phyloP scores from a whole-genome alignment of 2,329 filamentous ascomycete genomes.

The Ophioceras dolichostomum region DNA sequence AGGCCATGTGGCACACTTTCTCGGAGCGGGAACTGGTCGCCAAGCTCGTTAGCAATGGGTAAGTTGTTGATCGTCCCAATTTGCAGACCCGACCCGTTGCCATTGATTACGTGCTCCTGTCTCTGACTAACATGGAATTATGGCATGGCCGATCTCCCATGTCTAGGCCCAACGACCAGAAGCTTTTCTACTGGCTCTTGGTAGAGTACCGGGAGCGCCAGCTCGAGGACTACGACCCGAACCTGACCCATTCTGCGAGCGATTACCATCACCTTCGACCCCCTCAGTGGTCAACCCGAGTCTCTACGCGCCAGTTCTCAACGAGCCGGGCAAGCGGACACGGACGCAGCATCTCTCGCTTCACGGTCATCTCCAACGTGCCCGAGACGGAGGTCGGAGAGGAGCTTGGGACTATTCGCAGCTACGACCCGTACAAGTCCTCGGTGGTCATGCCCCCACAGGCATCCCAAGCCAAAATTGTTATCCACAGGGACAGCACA shows the following conservation, averaged over 20 bases:
- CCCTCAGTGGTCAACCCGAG: conserved; percentile 42
- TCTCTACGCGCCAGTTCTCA: conserved; percentile 49
- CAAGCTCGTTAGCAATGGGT: conserved; percentile 55
- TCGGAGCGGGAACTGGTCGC: conserved; percentile 58
- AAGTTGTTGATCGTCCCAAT: conserved; percentile 19
- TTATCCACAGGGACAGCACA: conserved; percentile 45
- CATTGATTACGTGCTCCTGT: too few relatives aligned
- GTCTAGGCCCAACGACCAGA: conserved; percentile 70
- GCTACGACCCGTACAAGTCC: conserved; percentile 76
- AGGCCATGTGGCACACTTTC: conserved; percentile 83
- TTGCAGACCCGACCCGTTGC: neutral
- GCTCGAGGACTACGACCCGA: conserved; percentile 74
- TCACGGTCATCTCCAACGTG: conserved; percentile 53
- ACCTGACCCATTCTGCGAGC: conserved; percentile 73
- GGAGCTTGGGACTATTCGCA: conserved; percentile 39
- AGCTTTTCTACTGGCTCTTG: conserved; percentile 82
- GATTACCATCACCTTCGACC: conserved; percentile 76
- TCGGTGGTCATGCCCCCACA: conserved; percentile 40
- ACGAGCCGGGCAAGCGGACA: conserved; percentile 31
- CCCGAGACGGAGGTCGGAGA: conserved; percentile 27
- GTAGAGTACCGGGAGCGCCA: conserved; percentile 72
- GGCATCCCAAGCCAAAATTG: conserved; percentile 52
- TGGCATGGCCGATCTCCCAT: too few relatives aligned
- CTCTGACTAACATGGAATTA: too few relatives aligned
- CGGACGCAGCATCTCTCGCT: conserved; percentile 43